A percentile compares a stretch with the other conserved stretches of the same genome.
Evolutionary conservation across 805 yeast genomes (phyloP).

Genomic region (Clavispora carvajalis): DNA sequence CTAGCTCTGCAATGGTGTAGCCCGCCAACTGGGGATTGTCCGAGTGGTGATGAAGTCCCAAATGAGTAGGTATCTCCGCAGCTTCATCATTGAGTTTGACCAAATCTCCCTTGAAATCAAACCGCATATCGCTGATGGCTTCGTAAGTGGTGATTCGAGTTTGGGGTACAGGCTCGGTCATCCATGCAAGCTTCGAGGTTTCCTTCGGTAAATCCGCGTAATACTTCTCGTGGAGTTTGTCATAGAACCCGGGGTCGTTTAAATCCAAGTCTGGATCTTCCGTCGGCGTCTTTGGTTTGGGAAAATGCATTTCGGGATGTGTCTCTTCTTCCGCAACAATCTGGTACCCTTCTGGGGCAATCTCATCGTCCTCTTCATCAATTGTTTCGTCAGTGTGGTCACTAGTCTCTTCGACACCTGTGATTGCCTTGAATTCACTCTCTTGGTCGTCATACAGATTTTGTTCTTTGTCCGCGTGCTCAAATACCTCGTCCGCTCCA

Average conservation of each 20-base stretch:
- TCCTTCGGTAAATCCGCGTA: slow-evolving; percentile 89
- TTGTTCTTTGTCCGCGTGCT: slow-evolving; percentile 9
- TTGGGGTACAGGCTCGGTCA: slow-evolving; percentile 59
- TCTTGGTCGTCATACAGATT: slow-evolving; percentile 1
- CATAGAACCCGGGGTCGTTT: slow-evolving; percentile 73
- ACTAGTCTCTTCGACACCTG: slow-evolving; percentile 25
- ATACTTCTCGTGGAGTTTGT: slow-evolving; percentile 74
- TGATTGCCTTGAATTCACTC: slow-evolving; percentile 14
- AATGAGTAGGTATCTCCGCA: slow-evolving; percentile 41
- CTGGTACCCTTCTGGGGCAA: slow-evolving; percentile 40
- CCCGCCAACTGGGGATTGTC: slow-evolving; percentile 89
- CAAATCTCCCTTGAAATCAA: slow-evolving; percentile 81
- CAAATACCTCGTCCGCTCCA: slow-evolving; percentile 7
- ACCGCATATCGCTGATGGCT: slow-evolving; percentile 66
- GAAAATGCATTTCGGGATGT: slow-evolving; percentile 59
- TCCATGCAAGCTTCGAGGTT: slow-evolving; percentile 82
- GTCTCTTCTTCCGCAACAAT: slow-evolving; percentile 35
- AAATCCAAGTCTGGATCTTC: slow-evolving; percentile 46
- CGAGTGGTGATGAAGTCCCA: slow-evolving; percentile 89
- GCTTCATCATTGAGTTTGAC: slow-evolving; percentile 38
- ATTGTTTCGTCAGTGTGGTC: slow-evolving; percentile 13
- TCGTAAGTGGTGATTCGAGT: slow-evolving; percentile 40
- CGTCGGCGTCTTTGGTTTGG: slow-evolving; percentile 41
- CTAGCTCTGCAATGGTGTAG: slow-evolving; percentile 78
- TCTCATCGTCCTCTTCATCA: slow-evolving; percentile 35